Evolutionary conservation across 768 basidiomycete genomes (phyloP), one percentile per base, ranked within the genome.

Genomic region (Leccinum rimulosum): DNA sequence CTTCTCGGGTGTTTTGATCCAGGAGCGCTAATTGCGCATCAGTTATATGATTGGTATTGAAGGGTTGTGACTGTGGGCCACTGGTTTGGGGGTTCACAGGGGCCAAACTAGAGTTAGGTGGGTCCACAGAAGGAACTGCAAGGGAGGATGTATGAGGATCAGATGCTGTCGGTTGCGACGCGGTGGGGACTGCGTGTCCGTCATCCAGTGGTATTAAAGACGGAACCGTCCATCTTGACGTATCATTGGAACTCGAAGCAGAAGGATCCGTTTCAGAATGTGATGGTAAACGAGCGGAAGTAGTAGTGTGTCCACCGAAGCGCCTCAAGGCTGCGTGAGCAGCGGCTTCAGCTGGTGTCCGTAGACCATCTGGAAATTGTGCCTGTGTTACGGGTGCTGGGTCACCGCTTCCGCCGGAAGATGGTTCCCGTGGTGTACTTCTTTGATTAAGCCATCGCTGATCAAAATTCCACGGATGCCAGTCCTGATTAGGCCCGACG

Each of bases 1-100:
- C 88, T 63, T 91, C 89, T 55, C 90, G 78, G 28, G 91, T 92
- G 40, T 87, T 68, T 28, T 66, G 75, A 62, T 93, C 90, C 73
- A 93, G 74, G 19, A 79, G 73, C 17, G 80, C 75, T 12, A 94
- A 76, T 65, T 93, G 89, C 43, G 82, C 82, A 15, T 85, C 83
- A 6, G 66, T 61, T 12, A 62, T 27, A 43, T 49, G 63, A 38
- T 15, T n/a, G 31, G 11, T 50, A 31, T 54, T 45, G 22, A 5
- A 10, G 80, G 84, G 57, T 85, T 35, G 74, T 75, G 10, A 78
- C 70, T 22, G 52, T 40, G 47, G 22, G 30, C 30, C 56, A 15
- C 25, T 40, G 6, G 45, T 11, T 47, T 31, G 64, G 35, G 35
- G 51, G 49, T 22, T 49, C 8, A 40, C 12, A 36, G 54, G 50